phyloP scores from a whole-genome alignment of 768 basidiomycete genomes.

The Fomitopsis serialis region DNA sequence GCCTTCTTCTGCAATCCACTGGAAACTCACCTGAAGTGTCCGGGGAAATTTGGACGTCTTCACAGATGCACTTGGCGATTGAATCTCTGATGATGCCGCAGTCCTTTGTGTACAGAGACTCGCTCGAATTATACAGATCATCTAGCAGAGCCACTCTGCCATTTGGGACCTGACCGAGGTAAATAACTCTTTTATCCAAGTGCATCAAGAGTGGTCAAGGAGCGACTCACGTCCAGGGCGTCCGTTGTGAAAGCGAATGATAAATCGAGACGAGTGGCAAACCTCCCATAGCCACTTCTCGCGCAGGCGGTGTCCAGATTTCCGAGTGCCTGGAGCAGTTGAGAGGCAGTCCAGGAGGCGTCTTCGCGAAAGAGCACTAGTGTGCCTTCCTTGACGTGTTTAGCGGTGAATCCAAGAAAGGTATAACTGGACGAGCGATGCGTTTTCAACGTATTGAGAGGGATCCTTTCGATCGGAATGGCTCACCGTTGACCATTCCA shows the following conservation, averaged over 20 bases:
- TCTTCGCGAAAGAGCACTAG: slow-evolving; percentile 16
- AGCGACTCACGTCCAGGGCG: slow-evolving; percentile 11
- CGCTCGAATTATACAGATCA: slow-evolving; percentile 7
- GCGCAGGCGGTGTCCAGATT: slow-evolving; percentile 8
- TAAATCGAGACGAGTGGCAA: slow-evolving; percentile 12
- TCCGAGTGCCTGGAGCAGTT: slow-evolving; percentile 5
- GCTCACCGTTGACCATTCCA: slow-evolving; percentile 5
- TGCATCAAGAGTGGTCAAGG: not conserved
- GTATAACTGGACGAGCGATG: slow-evolving; percentile 11
- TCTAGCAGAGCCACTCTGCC: slow-evolving; percentile 5
- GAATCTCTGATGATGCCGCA: slow-evolving; percentile 15
- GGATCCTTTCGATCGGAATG: not conserved
- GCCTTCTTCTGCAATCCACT: too few species aligned
- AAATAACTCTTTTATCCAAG: too few species aligned
- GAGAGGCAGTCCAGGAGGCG: slow-evolving; percentile 11
- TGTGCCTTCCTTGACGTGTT: slow-evolving; percentile 12
- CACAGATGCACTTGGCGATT: slow-evolving; percentile 9
- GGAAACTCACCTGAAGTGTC: slow-evolving; percentile 2
- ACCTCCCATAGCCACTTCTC: slow-evolving; percentile 13
- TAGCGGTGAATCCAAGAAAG: slow-evolving; percentile 12
- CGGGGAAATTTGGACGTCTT: slow-evolving; percentile 1
- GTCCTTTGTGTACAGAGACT: slow-evolving; percentile 13
- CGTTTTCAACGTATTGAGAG: not conserved
- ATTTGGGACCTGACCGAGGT: not conserved
- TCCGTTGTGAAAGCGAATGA: slow-evolving; percentile 14